These are phyloP conservation scores for Talaromyces funiculosus DNA, from an alignment of 2,329 filamentous ascomycete species.

Conservation along the genomic window DNA sequence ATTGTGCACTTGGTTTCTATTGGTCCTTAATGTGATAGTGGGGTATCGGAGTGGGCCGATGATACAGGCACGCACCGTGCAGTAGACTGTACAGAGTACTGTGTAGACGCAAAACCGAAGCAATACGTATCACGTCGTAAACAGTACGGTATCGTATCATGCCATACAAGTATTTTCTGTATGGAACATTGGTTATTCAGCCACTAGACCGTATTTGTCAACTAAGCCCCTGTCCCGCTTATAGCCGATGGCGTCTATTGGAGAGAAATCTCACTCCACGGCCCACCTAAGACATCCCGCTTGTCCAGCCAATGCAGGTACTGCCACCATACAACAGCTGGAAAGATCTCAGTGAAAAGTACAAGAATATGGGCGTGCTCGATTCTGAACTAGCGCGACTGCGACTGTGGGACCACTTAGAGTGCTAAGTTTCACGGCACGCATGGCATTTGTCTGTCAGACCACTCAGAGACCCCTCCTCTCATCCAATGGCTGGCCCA, in stretches of 20 bases:
- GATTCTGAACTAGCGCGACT: neutral
- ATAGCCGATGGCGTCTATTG: neutral
- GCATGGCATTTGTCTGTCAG: neutral
- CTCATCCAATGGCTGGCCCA: neutral
- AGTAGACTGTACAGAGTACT: no score
- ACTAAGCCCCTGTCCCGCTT: neutral
- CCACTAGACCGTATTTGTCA: neutral
- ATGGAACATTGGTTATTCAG: neutral
- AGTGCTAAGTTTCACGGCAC: neutral
- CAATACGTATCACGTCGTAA: neutral
- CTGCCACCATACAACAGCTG: constrained; percentile 3
- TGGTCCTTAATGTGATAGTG: neutral
- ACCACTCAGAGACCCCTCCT: constrained; percentile 3
- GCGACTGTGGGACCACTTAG: neutral
- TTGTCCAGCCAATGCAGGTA: constrained; percentile 10
- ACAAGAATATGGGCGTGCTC: neutral
- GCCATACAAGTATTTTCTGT: neutral
- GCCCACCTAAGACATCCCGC: neutral
- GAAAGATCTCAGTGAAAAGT: neutral
- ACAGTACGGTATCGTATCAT: neutral
- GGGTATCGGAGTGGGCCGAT: neutral
- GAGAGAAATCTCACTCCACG: neutral
- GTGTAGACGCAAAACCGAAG: neutral
- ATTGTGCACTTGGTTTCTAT: neutral
- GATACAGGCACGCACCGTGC: neutral